Conservation (phyloP, 78 protist species). For the Dictyostelium capitatum region DNA sequence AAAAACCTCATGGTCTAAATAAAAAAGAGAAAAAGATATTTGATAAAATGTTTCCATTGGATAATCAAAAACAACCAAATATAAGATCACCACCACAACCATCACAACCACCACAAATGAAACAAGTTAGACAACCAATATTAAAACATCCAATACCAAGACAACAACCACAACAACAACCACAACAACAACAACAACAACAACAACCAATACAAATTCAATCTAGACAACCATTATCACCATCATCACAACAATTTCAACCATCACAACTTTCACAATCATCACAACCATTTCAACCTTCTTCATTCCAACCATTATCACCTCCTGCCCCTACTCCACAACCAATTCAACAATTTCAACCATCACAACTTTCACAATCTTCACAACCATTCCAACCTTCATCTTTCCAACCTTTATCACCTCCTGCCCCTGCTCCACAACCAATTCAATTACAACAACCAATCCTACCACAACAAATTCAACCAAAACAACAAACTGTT, state of each 20-base stretch:
- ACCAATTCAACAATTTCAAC: background rate
- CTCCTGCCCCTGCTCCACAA: background rate
- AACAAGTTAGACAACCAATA: background rate
- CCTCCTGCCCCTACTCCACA: background rate
- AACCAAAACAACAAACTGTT: background rate
- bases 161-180: background rate
- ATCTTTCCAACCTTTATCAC: background rate
- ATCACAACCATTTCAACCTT: background rate
- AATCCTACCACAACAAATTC: background rate
- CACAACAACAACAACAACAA: constrained; percentile 2
- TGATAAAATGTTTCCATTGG: no score
- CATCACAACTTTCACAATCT: background rate
- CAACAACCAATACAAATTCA: background rate
- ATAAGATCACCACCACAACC: background rate
- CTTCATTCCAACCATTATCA: background rate
- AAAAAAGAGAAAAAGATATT: no score
- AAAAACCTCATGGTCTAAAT: background rate
- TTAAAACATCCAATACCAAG: background rate
- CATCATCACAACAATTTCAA: background rate
- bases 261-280: background rate
- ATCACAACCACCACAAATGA: background rate
- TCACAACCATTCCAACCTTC: background rate
- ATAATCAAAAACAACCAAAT: background rate
- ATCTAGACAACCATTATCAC: background rate
- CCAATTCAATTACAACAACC: background rate